Percentiles rank a stretch among this genome's conserved stretches.
phyloP scores from a whole-genome alignment of 2,329 filamentous ascomycete genomes.

The Trichoderma citrinoviride region DNA sequence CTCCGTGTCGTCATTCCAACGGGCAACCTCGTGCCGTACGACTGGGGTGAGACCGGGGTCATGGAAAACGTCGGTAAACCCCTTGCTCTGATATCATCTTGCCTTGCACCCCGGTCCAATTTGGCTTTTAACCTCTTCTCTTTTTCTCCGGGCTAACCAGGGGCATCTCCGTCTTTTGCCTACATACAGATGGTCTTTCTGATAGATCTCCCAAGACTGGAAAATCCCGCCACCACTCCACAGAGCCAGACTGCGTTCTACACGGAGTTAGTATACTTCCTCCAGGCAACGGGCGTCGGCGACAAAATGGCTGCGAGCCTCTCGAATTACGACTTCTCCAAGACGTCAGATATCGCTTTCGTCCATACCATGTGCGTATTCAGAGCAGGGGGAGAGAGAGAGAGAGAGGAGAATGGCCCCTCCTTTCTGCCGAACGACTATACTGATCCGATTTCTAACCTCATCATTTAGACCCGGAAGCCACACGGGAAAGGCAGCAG shows the following conservation, averaged over 20 bases:
- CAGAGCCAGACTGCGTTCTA: slow-evolving; percentile 52
- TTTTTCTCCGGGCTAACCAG: not conserved
- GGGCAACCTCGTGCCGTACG: slow-evolving; percentile 79
- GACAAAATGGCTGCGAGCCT: slow-evolving; percentile 66
- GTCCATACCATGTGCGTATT: slow-evolving; percentile 74
- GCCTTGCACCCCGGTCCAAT: not conserved
- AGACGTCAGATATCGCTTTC: slow-evolving; percentile 71
- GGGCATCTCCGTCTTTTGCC: slow-evolving; percentile 17
- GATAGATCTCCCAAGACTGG: slow-evolving; percentile 77
- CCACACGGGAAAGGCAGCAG: slow-evolving; percentile 32
- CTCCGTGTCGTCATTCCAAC: slow-evolving; percentile 81
- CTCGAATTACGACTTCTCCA: slow-evolving; percentile 75
- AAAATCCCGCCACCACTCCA: slow-evolving; percentile 33
- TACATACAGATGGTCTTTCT: slow-evolving; percentile 69
- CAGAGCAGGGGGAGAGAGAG: not conserved
- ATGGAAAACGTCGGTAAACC: slow-evolving; percentile 70
- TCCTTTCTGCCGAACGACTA: not conserved
- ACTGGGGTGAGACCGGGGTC: slow-evolving; percentile 82
- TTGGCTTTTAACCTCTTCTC: not conserved
- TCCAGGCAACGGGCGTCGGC: slow-evolving; percentile 64
- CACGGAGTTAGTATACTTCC: slow-evolving; percentile 67
- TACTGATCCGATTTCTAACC: slow-evolving; percentile 17
- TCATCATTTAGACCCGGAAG: slow-evolving; percentile 36
- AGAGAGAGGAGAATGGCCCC: not conserved
- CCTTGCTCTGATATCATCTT: not conserved